Evolutionary conservation across 805 yeast genomes (phyloP), one percentile per base, ranked within the genome.

Genomic region (Candida oleophila): DNA sequence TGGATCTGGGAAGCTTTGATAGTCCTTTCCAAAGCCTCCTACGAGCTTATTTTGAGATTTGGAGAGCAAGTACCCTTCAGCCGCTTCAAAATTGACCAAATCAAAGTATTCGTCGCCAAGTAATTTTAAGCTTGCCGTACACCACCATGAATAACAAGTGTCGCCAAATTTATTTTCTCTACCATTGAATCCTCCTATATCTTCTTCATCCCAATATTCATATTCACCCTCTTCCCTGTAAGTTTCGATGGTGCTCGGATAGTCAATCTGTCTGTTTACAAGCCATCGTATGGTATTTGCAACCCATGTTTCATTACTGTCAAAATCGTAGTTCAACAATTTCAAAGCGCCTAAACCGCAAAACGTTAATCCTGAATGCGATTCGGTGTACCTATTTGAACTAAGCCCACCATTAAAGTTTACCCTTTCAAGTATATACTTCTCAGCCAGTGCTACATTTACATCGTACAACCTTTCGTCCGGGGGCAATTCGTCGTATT

Each of bases 91-190:
- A 49, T 82, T 69, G 1, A 77, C 53, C 12, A 80, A 57, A 0
- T 49, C 46, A 19, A 62, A 44, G n/a, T 55, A 51, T 12, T 49
- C 16, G 0, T 44, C 43, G 18, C 52, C 46, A 20, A 88, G 55
- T 12, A 85, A 54, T 1, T 59, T 54, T 50, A 89, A 66, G 3
- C 88, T 70, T 2, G 80, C 91, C 14, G 81, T 56, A 40, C 81
- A 78, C 97, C 97, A 90, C 74, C 89, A 90, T 4, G 85, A 78
- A 59, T 90, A 90, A 67, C 97, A 90, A 0, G 96, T 85, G 63
- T 90, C 97, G 3, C 86, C 86, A 47, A 74, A 77, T 61, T 90
- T 90, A 61, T 89, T 89, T n/a, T 80, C 82, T 41, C 97, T 72
- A 1, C 97, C 97, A 62, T 89, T 88, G 60, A 87, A 82, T 0